These are phyloP conservation scores for Kwoniella dendrophila DNA, from an alignment of 768 basidiomycete genomes.

Conservation along the genomic window DNA sequence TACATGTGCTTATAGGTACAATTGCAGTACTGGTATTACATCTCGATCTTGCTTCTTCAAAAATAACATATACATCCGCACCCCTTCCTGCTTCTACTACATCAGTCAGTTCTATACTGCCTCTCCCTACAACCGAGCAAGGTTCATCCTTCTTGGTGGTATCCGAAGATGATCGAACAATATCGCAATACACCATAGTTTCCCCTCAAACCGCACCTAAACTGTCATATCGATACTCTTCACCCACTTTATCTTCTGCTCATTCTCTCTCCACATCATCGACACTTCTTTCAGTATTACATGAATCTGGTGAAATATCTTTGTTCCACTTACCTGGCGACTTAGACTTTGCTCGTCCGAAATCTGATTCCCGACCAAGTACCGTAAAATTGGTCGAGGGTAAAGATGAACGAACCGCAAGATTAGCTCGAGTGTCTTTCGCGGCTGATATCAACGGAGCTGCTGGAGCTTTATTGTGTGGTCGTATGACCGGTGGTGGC, in stretches of 20 bases:
- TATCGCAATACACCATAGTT: conserved; percentile 46
- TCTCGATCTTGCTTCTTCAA: conserved; percentile 32
- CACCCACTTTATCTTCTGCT: conserved; percentile 47
- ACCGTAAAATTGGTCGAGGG: conserved; percentile 39
- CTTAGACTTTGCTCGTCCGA: conserved; percentile 41
- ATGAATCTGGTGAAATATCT: conserved; percentile 50
- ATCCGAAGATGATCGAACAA: conserved; percentile 43
- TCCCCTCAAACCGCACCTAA: conserved; percentile 27
- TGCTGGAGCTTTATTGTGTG: conserved; percentile 33
- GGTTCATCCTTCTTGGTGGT: conserved; percentile 44
- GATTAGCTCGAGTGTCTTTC: conserved; percentile 34
- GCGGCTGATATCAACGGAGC: conserved; percentile 26
- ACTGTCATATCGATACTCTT: conserved; percentile 46
- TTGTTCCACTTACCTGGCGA: conserved; percentile 45
- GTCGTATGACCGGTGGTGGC: conserved; percentile 50
- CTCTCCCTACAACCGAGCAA: conserved; percentile 32
- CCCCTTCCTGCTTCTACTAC: conserved; percentile 45
- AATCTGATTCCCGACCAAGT: conserved; percentile 43
- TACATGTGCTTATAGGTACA: conserved; percentile 42
- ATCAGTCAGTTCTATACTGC: conserved; percentile 37
- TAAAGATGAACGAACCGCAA: conserved; percentile 36
- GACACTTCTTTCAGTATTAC: conserved; percentile 40
- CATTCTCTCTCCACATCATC: conserved; percentile 44
- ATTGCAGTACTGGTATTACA: conserved; percentile 35
- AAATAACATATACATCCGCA: conserved; percentile 34